Percentiles rank a stretch among this genome's conserved stretches.
Conservation (phyloP, 352 stramenopile genomes). For the Pythium folliculosum region DNA sequence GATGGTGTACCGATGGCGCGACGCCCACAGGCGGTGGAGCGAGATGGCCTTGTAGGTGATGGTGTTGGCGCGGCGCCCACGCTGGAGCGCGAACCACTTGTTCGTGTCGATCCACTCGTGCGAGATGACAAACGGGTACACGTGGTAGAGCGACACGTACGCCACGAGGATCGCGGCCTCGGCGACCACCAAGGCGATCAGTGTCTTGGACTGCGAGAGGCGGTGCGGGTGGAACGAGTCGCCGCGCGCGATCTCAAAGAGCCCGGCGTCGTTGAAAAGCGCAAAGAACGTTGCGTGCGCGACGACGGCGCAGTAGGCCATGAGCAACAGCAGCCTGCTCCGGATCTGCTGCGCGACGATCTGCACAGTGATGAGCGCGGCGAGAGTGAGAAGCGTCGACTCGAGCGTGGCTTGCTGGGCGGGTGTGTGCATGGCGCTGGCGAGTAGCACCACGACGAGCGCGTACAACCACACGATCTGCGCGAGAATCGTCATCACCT, state of each 20-base stretch:
- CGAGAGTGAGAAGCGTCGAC: slow-evolving; percentile 3
- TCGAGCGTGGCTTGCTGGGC: neutral
- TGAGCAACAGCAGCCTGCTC: slow-evolving; percentile 14
- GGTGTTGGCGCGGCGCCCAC: slow-evolving; percentile 34
- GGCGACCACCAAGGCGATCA: slow-evolving; percentile 23
- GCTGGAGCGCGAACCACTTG: slow-evolving; percentile 39
- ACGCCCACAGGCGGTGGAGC: slow-evolving; percentile 6
- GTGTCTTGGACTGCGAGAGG: slow-evolving; percentile 1
- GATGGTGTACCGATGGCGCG: slow-evolving; percentile 35
- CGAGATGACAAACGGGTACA: slow-evolving; percentile 45
- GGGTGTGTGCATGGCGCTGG: neutral
- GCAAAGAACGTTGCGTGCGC: slow-evolving; percentile 17
- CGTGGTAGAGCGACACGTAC: slow-evolving; percentile 41
- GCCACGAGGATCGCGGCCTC: slow-evolving; percentile 36
- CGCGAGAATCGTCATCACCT: slow-evolving; percentile 10
- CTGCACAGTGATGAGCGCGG: slow-evolving; percentile 1
- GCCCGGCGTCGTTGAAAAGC: slow-evolving; percentile 16
- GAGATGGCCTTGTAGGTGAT: slow-evolving; percentile 30
- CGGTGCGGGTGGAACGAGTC: neutral
- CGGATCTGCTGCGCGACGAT: slow-evolving; percentile 1
- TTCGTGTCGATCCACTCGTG: slow-evolving; percentile 37
- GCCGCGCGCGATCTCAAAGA: slow-evolving; percentile 26
- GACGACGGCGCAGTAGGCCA: slow-evolving; percentile 14
- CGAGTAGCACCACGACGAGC: slow-evolving; percentile 12
- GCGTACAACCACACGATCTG: slow-evolving; percentile 24